A percentile compares a stretch with the other conserved stretches of the same genome.
phyloP scores from a whole-genome alignment of 2,329 filamentous ascomycete species.

The Diaporthe caulivora region DNA sequence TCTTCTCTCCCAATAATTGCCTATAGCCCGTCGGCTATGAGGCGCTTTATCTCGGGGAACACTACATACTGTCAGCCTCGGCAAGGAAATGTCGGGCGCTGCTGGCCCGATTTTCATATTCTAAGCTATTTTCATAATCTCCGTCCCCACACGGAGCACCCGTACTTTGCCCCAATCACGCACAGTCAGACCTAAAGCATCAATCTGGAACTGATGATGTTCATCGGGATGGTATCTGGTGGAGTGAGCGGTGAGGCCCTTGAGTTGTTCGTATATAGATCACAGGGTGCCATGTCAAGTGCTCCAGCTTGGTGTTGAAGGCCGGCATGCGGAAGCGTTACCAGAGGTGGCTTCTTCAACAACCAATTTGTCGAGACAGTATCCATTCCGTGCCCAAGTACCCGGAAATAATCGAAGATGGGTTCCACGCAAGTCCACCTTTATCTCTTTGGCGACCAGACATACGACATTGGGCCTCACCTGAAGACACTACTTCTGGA shows the following conservation, averaged over 20 bases:
- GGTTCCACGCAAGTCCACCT: constrained; percentile 25
- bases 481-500: constrained; percentile 38
- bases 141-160: not conserved
- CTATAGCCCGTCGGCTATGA: not conserved
- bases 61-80: constrained; percentile 18
- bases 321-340: not conserved
- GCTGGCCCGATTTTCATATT: not conserved
- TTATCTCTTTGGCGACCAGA: constrained; percentile 44
- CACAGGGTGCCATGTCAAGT: not conserved
- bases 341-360: not conserved
- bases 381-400: not conserved
- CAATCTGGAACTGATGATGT: not conserved
- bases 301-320: not conserved
- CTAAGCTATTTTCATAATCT: not conserved
- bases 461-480: constrained; percentile 39
- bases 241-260: not conserved
- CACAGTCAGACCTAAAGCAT: constrained; percentile 6
- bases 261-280: constrained; percentile 9
- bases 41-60: not conserved
- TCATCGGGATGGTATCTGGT: not conserved
- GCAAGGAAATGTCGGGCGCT: not conserved
- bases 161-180: not conserved
- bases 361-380: not conserved
- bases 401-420: not conserved
- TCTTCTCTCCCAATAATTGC: not conserved